Base-by-base conservation (phyloP, 139 green algal species). In the Tetratostichococcus sp. region DNA sequence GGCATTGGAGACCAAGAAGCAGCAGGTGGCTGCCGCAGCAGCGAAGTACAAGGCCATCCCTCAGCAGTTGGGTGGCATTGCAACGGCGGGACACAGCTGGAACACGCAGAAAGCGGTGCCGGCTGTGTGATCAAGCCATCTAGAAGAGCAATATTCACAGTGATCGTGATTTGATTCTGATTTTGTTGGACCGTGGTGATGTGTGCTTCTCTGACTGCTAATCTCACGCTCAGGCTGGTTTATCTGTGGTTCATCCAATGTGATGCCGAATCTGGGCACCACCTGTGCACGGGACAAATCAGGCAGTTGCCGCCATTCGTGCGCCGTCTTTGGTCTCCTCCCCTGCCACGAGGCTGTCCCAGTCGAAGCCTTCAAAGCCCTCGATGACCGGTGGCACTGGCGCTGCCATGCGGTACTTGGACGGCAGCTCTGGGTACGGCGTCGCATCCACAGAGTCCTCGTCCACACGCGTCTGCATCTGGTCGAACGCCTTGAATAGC, bases 41-140 rank as follows among this genome's bases (percentile, higher is more conserved):
- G n/a, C n/a, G 4, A 35, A 58, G 11, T 59, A 65, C 16, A 42
- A 65, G 33, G 58, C 72, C 23, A 30, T 77, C 17, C 32, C 34
- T 17, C 19, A 28, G n/a, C 66, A 77, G 17, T 58, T 77, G 5
- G 58, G 69, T 6, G 66, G 67, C 39, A 35, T 77, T 5, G 14
- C 22, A 26, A 4, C 50, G 22, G 50, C 50, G 2, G 19, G 50
- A 25, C 50, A 26, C 50, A 26, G 17, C 50, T 62, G 50, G 50
- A 62, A 62, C 50, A 26, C 50, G 17, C 50, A 62, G 50, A 8
- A 8, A n/a, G 50, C 26, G 14, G 50, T n/a, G 14, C 50, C 50
- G 26, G 50, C 26, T 8, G 19, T 62, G 50, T 62, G 50, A 62
- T n/a, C n/a, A n/a, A n/a, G n/a, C n/a, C n/a, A n/a, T n/a, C n/a